These are phyloP conservation scores for Fusarium pininemorale DNA, from an alignment of 2,329 filamentous ascomycete species.

Conservation along the genomic window DNA sequence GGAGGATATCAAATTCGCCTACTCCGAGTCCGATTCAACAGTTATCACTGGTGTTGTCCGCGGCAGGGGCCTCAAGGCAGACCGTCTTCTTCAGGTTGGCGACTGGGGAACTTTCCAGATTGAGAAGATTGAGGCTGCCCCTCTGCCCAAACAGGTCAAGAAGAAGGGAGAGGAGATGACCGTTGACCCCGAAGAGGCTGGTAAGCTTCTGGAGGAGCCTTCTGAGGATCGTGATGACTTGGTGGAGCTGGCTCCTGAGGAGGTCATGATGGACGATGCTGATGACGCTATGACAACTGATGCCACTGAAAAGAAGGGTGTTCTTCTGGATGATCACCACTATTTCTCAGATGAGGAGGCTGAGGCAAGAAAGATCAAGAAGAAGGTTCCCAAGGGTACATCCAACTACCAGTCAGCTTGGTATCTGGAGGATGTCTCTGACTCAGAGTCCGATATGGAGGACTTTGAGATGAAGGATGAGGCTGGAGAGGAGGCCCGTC, in stretches of 20 bases:
- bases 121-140: conserved; percentile 84
- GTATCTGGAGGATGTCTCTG: conserved; percentile 85
- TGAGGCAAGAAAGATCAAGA: conserved; percentile 62
- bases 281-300: conserved; percentile 57
- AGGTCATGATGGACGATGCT: conserved; percentile 73
- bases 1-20: conserved; percentile 80
- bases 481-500: conserved; percentile 67
- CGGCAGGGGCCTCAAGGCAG: conserved; percentile 86
- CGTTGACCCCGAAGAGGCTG: conserved; percentile 68
- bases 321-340: conserved; percentile 94
- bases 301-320: conserved; percentile 76
- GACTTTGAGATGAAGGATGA: conserved; percentile 69
- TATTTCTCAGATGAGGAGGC: conserved; percentile 89
- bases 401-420: conserved; percentile 95
- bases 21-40: conserved; percentile 68
- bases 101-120: conserved; percentile 96
- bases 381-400: conserved; percentile 86
- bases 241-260: conserved; percentile 85
- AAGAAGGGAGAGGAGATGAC: conserved; percentile 76
- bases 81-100: conserved; percentile 88
- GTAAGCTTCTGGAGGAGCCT: conserved; percentile 74
- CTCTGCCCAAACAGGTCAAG: conserved; percentile 68
- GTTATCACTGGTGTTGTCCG: conserved; percentile 86
- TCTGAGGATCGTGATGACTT: conserved; percentile 85
- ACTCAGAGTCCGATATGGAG: conserved; percentile 85